A percentile compares a stretch with the other conserved stretches of the same genome.
Evolutionary conservation across 2,329 filamentous ascomycete genomes (phyloP).

Genomic region (Aspergillus versicolor): DNA sequence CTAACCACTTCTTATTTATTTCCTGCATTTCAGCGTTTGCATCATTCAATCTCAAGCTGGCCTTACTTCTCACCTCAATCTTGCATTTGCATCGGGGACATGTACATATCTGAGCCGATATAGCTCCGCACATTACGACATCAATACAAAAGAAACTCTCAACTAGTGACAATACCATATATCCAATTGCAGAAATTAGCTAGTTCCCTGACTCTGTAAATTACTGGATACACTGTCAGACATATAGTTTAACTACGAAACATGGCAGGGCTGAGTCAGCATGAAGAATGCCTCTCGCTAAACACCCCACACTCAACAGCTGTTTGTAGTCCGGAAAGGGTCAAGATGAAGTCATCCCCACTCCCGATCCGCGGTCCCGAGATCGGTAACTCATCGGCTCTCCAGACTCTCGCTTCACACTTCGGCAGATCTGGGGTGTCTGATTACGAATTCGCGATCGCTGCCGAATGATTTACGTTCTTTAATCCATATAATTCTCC

Average conservation of each 20-base stretch:
- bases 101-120: slow-evolving; percentile 7
- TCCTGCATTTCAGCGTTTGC: slow-evolving; percentile 1
- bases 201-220: no score
- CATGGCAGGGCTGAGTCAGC: no score
- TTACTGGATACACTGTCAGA: no score
- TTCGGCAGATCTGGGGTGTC: slow-evolving; percentile 18
- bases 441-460: not conserved
- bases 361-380: slow-evolving; percentile 5
- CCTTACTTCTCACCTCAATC: not conserved
- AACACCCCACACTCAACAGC: no score
- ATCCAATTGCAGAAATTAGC: no score
- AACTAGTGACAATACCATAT: no score
- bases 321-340: no score
- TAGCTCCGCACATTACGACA: not conserved
- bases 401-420: slow-evolving; percentile 20
- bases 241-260: no score
- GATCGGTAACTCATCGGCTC: slow-evolving; percentile 18
- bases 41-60: not conserved
- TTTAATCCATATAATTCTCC: not conserved
- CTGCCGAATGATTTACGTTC: not conserved
- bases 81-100: not conserved
- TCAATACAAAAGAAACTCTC: no score
- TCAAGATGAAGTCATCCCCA: not conserved
- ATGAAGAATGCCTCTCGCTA: no score
- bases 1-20: not conserved